A percentile compares a stretch with the other conserved stretches of the same genome.
These are phyloP conservation scores for Aspergillus tamarii DNA, from an alignment of 2,329 filamentous ascomycete genomes.

Conservation along the genomic window DNA sequence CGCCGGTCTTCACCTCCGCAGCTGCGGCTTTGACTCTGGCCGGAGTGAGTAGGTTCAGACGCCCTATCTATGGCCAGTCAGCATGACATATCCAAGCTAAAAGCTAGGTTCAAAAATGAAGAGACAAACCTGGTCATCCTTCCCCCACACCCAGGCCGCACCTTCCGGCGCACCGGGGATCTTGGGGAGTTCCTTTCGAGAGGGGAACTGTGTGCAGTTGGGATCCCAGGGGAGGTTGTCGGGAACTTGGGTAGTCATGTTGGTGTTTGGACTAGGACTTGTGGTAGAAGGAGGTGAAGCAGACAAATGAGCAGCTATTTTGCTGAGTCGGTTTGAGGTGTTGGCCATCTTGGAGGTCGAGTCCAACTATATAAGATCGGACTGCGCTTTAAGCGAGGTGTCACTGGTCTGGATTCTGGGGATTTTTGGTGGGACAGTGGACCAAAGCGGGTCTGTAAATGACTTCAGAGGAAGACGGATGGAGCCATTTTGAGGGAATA, in stretches of 20 bases:
- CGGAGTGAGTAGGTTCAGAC: slow-evolving; percentile 61
- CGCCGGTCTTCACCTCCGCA: slow-evolving; percentile 58
- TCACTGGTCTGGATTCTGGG: neutral
- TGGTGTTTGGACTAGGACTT: neutral
- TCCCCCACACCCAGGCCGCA: slow-evolving; percentile 65
- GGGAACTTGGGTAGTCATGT: slow-evolving; percentile 28
- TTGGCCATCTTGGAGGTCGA: slow-evolving; percentile 6
- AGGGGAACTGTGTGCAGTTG: slow-evolving; percentile 55
- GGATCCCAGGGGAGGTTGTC: slow-evolving; percentile 57
- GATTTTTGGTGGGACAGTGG: neutral
- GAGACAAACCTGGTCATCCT: slow-evolving; percentile 52
- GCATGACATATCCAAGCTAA: neutral
- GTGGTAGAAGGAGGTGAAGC: neutral
- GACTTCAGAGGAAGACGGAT: neutral
- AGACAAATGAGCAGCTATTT: neutral
- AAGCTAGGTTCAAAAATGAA: neutral
- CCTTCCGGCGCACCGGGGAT: slow-evolving; percentile 57
- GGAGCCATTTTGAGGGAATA: neutral
- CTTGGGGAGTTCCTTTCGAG: slow-evolving; percentile 55
- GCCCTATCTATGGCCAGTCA: slow-evolving; percentile 31
- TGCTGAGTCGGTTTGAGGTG: slow-evolving; percentile 1
- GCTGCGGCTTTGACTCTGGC: slow-evolving; percentile 57
- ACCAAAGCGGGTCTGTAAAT: neutral
- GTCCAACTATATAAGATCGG: neutral
- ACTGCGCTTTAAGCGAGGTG: neutral